Evolutionary conservation across 768 basidiomycete species (phyloP), one percentile per base, ranked within the genome.

Genomic region (Coprinopsis strossmayeri): DNA sequence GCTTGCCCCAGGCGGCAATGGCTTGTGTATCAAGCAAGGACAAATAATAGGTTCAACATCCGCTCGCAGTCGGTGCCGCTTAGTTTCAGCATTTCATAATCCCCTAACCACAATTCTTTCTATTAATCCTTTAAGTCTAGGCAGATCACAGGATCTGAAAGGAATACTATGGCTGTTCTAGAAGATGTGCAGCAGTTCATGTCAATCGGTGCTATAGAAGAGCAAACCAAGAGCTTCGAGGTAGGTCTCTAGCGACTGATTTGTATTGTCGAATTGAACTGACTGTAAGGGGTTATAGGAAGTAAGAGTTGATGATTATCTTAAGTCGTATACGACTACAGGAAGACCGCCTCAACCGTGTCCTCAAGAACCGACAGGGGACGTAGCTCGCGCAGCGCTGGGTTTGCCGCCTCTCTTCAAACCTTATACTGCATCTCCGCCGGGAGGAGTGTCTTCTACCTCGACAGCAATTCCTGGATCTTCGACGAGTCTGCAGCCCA

Each of bases 301-400:
- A 67, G 61, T 70, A 21, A 75, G 82, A 32, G 54, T 72, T 3
- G 64, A 70, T 30, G 81, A 82, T 57, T 84, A 84, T 53, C 53
- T 80, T 24, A 61, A 60, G 18, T 69, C 76, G 0, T 82, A 78
- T 55, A 59, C 54, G 24, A 53, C 69, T 0, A 77, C 77, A 0
- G 71, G 75, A 13, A 57, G 63, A 34, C 69, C 75, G 3, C 82
- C 82, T 2, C 55, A 45, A 13, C 78, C 80, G 7, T 70, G 68
- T 30, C 76, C 79, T 0, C 67, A 64, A 45, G 59, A 68, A 2
- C 82, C 82, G 0, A 61, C 66, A n/a, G 69, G 67, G 17, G 65
- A 69, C 1, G 55, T 49, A n/a, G 68, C 69, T 30, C 74, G 81
- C 7, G 53, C 61, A 10, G 66, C 73, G 0, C 58, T 78, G 18